Percentiles rank a stretch among this genome's conserved stretches.
These are phyloP conservation scores for Verbena officinalis DNA, from an alignment of 257 asterid genomes.

Conservation along the genomic window DNA sequence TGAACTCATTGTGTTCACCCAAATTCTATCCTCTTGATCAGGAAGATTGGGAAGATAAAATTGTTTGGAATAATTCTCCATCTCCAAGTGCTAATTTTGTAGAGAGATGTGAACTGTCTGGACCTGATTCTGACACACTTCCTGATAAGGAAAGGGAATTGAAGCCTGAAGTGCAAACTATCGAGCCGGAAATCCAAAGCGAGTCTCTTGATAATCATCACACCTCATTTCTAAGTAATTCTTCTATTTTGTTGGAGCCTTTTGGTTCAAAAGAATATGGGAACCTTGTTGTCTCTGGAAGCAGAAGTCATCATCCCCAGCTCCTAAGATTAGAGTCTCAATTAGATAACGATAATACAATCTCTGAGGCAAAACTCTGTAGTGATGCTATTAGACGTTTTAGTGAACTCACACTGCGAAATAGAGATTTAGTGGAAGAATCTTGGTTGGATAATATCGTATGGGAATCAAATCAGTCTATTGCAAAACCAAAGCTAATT, in stretches of 20 bases:
- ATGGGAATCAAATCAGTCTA: conserved; percentile 78
- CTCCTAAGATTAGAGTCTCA: conserved; percentile 80
- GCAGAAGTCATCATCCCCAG: conserved; percentile 77
- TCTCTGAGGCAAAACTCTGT: conserved; percentile 43
- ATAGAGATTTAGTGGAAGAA: conserved; percentile 77
- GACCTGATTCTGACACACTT: conserved; percentile 68
- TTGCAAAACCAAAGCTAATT: conserved; percentile 77
- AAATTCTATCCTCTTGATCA: conserved; percentile 83
- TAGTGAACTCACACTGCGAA: conserved; percentile 69
- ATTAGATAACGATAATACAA: conserved; percentile 39
- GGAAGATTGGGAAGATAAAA: conserved; percentile 94
- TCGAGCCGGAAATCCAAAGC: conserved; percentile 40
- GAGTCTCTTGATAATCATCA: conserved; percentile 48
- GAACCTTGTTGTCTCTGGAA: conserved; percentile 33
- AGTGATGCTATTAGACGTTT: conserved; percentile 66
- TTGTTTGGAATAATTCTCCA: conserved; percentile 89
- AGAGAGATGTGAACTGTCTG: conserved; percentile 88
- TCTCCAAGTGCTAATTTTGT: conserved; percentile 46
- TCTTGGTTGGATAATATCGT: conserved; percentile 84
- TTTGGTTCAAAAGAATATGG: conserved; percentile 51
- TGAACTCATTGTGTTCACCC: conserved; percentile 45
- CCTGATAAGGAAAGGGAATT: conserved; percentile 48
- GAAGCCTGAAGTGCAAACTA: conserved; percentile 36
- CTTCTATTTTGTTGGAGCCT: conserved; percentile 60
- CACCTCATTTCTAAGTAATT: conserved; percentile 38